A percentile compares a stretch with the other conserved stretches of the same genome.
These are phyloP conservation scores for Cornus kousa DNA, from an alignment of 148 eudicot genomes.

Conservation along the genomic window DNA sequence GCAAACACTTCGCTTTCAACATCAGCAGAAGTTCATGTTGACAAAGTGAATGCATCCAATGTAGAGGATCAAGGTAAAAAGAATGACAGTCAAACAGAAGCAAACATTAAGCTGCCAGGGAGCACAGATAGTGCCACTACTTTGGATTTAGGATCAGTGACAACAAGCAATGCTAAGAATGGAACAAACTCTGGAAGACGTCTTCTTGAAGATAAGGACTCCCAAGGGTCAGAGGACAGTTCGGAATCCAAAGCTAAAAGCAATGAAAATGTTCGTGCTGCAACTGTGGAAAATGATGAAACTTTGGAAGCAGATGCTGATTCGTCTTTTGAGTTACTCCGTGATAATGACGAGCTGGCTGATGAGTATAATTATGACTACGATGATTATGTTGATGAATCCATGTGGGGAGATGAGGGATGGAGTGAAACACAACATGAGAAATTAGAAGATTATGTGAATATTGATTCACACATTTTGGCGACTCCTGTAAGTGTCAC, in stretches of 20 bases:
- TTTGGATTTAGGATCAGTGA: slow-evolving; percentile 38
- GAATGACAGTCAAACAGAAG: slow-evolving; percentile 30
- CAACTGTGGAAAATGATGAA: slow-evolving; percentile 83
- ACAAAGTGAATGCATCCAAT: slow-evolving; percentile 38
- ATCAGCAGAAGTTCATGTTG: slow-evolving; percentile 27
- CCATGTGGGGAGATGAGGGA: slow-evolving; percentile 97
- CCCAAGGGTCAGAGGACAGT: slow-evolving; percentile 27
- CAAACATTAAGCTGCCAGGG: slow-evolving; percentile 31
- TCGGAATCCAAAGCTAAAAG: slow-evolving; percentile 20
- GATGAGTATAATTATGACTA: slow-evolving; percentile 98
- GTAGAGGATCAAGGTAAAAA: slow-evolving; percentile 26
- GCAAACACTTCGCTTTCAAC: slow-evolving; percentile 29
- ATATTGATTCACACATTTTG: slow-evolving; percentile 82
- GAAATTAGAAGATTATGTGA: slow-evolving; percentile 67
- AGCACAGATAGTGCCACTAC: slow-evolving; percentile 19
- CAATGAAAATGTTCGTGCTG: slow-evolving; percentile 44
- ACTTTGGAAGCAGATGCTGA: slow-evolving; percentile 88
- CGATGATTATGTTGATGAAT: slow-evolving; percentile 93
- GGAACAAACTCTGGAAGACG: slow-evolving; percentile 54
- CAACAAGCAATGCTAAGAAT: slow-evolving; percentile 29
- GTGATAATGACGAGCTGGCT: slow-evolving; percentile 79
- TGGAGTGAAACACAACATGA: slow-evolving; percentile 83
- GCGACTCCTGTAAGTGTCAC: slow-evolving; percentile 82
- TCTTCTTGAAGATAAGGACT: slow-evolving; percentile 59
- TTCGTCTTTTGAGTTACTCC: slow-evolving; percentile 87